Base-by-base conservation (phyloP, 2,329 filamentous ascomycete genomes). In the Aspergillus eucalypticola region DNA sequence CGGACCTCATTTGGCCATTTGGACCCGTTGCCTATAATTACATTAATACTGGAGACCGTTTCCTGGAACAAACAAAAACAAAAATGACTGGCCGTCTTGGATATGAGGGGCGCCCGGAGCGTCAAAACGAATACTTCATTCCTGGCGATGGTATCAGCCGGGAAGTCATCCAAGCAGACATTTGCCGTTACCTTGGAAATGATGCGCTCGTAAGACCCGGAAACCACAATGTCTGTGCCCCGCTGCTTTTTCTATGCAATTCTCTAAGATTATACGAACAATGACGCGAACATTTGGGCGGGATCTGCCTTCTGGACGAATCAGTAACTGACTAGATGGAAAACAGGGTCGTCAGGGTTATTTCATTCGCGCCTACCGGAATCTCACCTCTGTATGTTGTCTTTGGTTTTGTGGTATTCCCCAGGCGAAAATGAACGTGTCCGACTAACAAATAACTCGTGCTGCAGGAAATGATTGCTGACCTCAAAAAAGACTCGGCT, bases 111-210 rank as follows among this genome's bases (percentile, higher is more conserved):
- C 70, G 70, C 66, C 69, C 70, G 64, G 69, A 73, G 65, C 73
- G 76, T 71, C 76, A 89, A 75, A 91, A 91, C 77, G 89, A 92
- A 78, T 92, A 92, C 75, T 92, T 92, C 76, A 87, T 92, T 58
- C 88, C 89, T 49, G 86, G 88, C 71, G 88, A 92, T 76, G 90
- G 90, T 73, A 93, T 93, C 76, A 89, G 90, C 75, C 87, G 90
- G 69, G 90, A 93, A 77, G 90, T 93, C 70, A 92, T 93, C 77
- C 91, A 90, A 64, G 88, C 89, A 73, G 90, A 93, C 75, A 91
- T 93, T 67, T 92, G 90, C 81, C 89, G 90, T 73, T 93, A 92
- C 75, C 84, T 93, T 68, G 90, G 90, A 71, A 91, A 91, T 76
- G 90, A 93, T 81, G 90, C 90, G 67, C 84, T 91, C 70, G 90